phyloP scores from a whole-genome alignment of 148 eudicot species.

The Nepenthes gracilis region DNA sequence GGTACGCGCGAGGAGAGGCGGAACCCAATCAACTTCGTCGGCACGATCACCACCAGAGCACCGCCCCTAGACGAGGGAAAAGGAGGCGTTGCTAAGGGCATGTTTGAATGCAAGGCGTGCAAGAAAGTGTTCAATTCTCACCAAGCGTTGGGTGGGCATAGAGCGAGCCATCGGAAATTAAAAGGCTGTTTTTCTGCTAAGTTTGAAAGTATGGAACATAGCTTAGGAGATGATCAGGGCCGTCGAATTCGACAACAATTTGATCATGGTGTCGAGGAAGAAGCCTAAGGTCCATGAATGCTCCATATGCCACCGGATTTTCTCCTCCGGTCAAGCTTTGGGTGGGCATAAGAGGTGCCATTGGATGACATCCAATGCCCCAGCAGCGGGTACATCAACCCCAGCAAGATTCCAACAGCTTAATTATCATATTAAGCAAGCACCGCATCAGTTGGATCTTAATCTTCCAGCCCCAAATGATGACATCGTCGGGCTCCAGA shows the following conservation, averaged over 20 bases:
- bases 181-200: conserved; percentile 51
- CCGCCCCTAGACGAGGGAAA: conserved; percentile 14
- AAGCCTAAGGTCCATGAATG: conserved; percentile 74
- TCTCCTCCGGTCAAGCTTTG: conserved; percentile 77
- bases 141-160: conserved; percentile 67
- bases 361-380: conserved; percentile 69
- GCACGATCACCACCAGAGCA: conserved; percentile 1
- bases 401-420: conserved; percentile 33
- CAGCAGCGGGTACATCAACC: conserved; percentile 33
- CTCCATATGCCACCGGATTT: conserved; percentile 66
- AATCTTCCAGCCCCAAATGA: conserved; percentile 38
- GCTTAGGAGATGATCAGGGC: conserved; percentile 4
- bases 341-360: conserved; percentile 96
- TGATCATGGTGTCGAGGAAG: conserved; percentile 26
- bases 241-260: conserved; percentile 11
- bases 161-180: conserved; percentile 64
- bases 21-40: conserved; percentile 2
- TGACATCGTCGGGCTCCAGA: too few species aligned
- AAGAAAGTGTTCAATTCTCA: conserved; percentile 57
- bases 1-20: conserved; percentile 17
- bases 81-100: conserved; percentile 11
- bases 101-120: conserved; percentile 59
- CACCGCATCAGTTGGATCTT: conserved; percentile 37
- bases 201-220: conserved; percentile 10
- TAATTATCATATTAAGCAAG: conserved; percentile 27